Base-by-base conservation (phyloP, 108 stramenopile species). In the Schizochytrium sp. region DNA sequence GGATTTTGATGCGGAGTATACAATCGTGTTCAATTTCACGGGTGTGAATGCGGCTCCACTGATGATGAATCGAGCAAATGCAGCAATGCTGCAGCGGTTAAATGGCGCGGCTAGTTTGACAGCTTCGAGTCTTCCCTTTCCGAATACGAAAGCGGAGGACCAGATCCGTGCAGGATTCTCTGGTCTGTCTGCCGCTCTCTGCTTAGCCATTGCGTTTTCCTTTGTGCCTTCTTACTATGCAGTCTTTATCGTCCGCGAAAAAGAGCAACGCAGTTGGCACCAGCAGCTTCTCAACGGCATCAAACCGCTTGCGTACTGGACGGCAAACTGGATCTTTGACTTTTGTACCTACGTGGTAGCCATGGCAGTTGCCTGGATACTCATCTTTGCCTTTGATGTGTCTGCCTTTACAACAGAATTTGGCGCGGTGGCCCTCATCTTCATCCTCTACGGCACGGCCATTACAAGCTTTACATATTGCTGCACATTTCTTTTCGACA, bases 161-260 rank as follows among this genome's bases (percentile, higher is more conserved):
- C 43, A 83, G 28, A 53, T 83, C 4, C 44, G 6, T 6, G 51
- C n/a, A 16, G 76, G 76, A 23, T 83, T 53, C 51, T 47, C 45
- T 12, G 45, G 43, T 3, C 44, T 93, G 21, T 57, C 92, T 29
- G 92, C 92, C 43, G 53, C 91, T 45, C 47, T 93, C 14, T 90
- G 90, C 58, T 21, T 93, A 23, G 87, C 90, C 10, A 92, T 93
- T 34, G 92, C 93, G 18, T 90, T 93, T 16, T 90, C 92, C 60
- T 93, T 91, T 60, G 91, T 92, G 53, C 92, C 92, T 19, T 89
- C 92, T 10, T 89, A 91, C 48, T 93, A 92, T 59, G 92, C 92
- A 10, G 89, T 91, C 34, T 92, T 92, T 57, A 29, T 93, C 55
- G 92, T 93, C 28, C 25, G 88, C 55, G 92, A 93, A 60, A 51